Conservation (phyloP, 306 rosid genomes). For the Lathyrus sativus region DNA sequence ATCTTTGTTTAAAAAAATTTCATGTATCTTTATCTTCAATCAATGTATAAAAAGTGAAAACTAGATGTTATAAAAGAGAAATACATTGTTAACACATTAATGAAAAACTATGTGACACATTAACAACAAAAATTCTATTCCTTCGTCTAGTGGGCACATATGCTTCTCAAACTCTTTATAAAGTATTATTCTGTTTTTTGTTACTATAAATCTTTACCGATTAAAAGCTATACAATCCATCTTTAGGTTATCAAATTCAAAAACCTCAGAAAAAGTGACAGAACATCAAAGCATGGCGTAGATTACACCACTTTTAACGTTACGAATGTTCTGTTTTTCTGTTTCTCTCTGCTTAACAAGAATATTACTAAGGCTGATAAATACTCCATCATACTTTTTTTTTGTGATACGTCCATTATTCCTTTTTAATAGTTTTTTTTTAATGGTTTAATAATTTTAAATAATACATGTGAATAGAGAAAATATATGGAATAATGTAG, state of each 20-base stretch:
- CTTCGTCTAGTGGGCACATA: background rate
- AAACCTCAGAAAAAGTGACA: slow-evolving; percentile 26
- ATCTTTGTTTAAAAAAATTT: slow-evolving; percentile 20
- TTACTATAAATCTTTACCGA: background rate
- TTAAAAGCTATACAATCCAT: slow-evolving; percentile 29
- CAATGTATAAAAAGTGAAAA: slow-evolving; percentile 38
- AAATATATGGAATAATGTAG: slow-evolving; percentile 32
- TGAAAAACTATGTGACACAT: too few relatives aligned
- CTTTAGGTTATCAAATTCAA: slow-evolving; percentile 24
- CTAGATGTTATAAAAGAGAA: slow-evolving; percentile 2
- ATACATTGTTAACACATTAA: too few relatives aligned
- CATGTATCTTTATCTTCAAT: slow-evolving; percentile 46
- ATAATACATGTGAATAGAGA: too few relatives aligned
- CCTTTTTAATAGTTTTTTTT: too few relatives aligned
- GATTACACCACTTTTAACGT: slow-evolving; percentile 75
- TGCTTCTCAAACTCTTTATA: background rate
- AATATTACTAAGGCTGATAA: background rate
- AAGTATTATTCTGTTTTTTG: background rate
- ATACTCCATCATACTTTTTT: background rate
- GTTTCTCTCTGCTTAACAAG: background rate
- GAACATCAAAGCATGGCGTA: slow-evolving; percentile 49
- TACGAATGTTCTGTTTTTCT: slow-evolving; percentile 64
- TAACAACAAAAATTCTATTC: background rate
- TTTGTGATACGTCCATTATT: too few relatives aligned
- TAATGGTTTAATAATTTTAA: too few relatives aligned